These are phyloP conservation scores for Quercus aquifolioides DNA, from an alignment of 306 rosid genomes.

Conservation along the genomic window DNA sequence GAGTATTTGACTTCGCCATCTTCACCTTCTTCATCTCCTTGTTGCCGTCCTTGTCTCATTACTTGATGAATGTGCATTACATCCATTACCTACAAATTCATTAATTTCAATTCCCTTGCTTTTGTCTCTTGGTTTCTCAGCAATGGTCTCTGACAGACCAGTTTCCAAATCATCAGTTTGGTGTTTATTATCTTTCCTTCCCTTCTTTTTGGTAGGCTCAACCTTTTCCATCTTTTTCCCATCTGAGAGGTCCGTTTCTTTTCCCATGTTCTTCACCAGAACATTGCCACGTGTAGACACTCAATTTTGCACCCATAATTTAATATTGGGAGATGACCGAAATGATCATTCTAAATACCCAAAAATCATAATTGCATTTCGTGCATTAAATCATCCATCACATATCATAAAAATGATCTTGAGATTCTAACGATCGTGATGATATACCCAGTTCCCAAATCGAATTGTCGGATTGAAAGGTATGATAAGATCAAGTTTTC, in stretches of 20 bases:
- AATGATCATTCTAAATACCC: too few relatives aligned
- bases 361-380: too few relatives aligned
- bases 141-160: constrained; percentile 7
- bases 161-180: neutral
- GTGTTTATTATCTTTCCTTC: constrained; percentile 17
- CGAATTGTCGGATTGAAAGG: too few relatives aligned
- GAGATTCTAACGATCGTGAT: too few relatives aligned
- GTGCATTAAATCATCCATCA: too few relatives aligned
- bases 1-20: constrained; percentile 14
- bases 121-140: neutral
- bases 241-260: constrained; percentile 6
- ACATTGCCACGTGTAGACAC: neutral
- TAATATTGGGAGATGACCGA: too few relatives aligned
- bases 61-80: neutral
- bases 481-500: too few relatives aligned
- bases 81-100: neutral
- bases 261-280: constrained; percentile 7
- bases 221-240: constrained; percentile 6
- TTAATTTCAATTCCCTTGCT: neutral
- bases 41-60: neutral
- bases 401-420: too few relatives aligned
- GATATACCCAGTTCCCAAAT: too few relatives aligned
- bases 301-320: too few relatives aligned
- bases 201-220: neutral
- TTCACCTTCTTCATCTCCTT: constrained; percentile 24